A percentile compares a stretch with the other conserved stretches of the same genome.
Evolutionary conservation across 2,329 filamentous ascomycete genomes (phyloP).

Genomic region (Paraphaeosphaeria sporulosa): DNA sequence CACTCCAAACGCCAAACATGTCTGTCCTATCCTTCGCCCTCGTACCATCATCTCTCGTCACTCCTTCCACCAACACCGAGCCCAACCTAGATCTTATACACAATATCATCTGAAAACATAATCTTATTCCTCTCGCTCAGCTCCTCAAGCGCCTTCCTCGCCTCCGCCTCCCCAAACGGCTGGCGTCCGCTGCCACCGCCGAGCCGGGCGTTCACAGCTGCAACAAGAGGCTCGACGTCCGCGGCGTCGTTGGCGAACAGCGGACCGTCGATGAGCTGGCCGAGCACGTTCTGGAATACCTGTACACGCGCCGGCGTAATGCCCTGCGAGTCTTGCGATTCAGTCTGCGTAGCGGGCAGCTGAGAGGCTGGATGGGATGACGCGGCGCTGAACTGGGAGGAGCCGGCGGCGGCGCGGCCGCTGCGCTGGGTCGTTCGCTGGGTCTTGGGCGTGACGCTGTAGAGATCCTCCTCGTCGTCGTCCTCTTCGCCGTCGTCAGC

Average conservation of each 20-base stretch:
- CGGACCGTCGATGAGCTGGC: constrained; percentile 79
- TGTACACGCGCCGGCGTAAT: constrained; percentile 71
- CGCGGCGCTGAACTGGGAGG: constrained; percentile 74
- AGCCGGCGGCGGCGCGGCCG: constrained; percentile 35
- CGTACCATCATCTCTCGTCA: no score
- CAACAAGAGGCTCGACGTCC: constrained; percentile 75
- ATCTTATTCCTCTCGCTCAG: constrained; percentile 88
- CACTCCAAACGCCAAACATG: no score
- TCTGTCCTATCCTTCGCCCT: no score
- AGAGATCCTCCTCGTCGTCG: constrained; percentile 63
- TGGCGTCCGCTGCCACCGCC: constrained; percentile 64
- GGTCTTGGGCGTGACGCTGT: constrained; percentile 60
- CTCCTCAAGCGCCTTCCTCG: constrained; percentile 75
- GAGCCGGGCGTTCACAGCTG: constrained; percentile 79
- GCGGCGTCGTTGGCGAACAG: constrained; percentile 91
- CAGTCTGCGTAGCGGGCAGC: constrained; percentile 62
- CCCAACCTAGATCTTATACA: constrained; percentile 56
- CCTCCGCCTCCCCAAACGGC: constrained; percentile 75
- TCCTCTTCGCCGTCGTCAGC: constrained; percentile 60
- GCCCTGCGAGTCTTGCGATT: constrained; percentile 50
- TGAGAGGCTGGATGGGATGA: constrained; percentile 83
- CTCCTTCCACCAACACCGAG: not conserved
- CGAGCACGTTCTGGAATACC: constrained; percentile 81
- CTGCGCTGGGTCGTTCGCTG: constrained; percentile 55
- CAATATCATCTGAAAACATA: constrained; percentile 68